Evolutionary conservation across 2,329 filamentous ascomycete species (phyloP), one percentile per base, ranked within the genome.

Genomic region (Didymella exigua): DNA sequence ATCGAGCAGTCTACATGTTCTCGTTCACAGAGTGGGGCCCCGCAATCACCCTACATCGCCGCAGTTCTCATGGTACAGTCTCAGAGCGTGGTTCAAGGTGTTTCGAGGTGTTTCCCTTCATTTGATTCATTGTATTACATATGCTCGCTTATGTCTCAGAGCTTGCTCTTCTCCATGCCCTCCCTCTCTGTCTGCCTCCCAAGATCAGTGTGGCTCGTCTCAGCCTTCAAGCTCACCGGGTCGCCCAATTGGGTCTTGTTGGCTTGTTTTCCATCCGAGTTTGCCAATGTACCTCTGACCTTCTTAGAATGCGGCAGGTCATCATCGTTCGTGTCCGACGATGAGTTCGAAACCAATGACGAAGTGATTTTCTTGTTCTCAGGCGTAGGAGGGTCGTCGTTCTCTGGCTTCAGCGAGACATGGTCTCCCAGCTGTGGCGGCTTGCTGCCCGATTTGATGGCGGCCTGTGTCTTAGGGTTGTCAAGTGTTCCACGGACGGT

Each of bases 401-500:
- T 59, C 31, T 63, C 62, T 23, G 59, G 50, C 27, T 62, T 59
- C 21, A 71, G 58, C 18, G 67, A 68, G 13, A 61, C 61, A n/a
- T 61, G 61, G 44, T 71, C 70, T 26, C 67, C 64, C 3, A 71
- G 56, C 21, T 51, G 49, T 16, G 66, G 53, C n/a, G 58, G 58
- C 2, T 48, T 49, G 18, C 48, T 57, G 43, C 41, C 38, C 23
- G 59, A 62, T 11, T 58, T 54, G 9, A 61, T 63, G 16, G 63
- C 59, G 40, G 58, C 56, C 55, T 62, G 46, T n/a, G 64, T 70
- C 38, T 69, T 69, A 23, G 66, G 67, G 47, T 71, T 68, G 7
- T 58, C 59, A n/a, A 72, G 51, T 1, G 69, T 73, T 40, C 69
- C 68, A 48, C 68, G 69, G 47, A 72, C 68, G 27, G 68, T 70